Base-by-base conservation (phyloP, 495 filamentous ascomycete species). In the Xylaria curta region DNA sequence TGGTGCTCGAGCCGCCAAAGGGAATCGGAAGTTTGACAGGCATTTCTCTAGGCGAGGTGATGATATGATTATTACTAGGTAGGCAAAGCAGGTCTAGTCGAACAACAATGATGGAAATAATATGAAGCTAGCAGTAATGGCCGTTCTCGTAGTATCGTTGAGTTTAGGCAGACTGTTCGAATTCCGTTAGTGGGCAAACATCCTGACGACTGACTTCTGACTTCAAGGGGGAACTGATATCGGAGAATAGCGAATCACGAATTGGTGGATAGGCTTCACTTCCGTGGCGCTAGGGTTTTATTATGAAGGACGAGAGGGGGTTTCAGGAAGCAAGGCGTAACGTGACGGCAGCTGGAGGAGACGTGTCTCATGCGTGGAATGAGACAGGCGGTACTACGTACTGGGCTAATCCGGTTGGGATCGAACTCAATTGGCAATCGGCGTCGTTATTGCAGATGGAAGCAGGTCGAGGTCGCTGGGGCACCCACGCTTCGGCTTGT, bases 21-120 rank as follows among this genome's bases (percentile, higher is more conserved):
- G 78, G 78, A 61, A 73, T 78, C 17, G 75, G 68, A 51, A 86
- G 78, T 77, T 89, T 80, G 84, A 88, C 89, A 75, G 82, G 80
- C 89, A 90, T 85, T 71, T 82, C 61, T 76, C 73, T 64, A 71
- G 68, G 69, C 72, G 40, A 59, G 8, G 9, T 44, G 38, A 19
- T 38, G 28, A 56, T 44, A 26, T 38, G 40, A 61, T 66, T 66
- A 64, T 72, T 73, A 72, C 60, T 76, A 76, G 62, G 70, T 36
- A 24, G 58, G 47, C 46, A 59, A 46, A 69, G 61, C 67, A 58
- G 65, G 49, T 66, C 51, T 38, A 33, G 26, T 71, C 12, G 13
- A 59, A 59, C 49, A 49, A 59, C 26, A 26, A 70, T 70, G 47
- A 53, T 53, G 40, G 28, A n/a, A 15, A 59, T 66, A 71, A 47